phyloP scores from a whole-genome alignment of 306 rosid species.

The Castanea crenata region DNA sequence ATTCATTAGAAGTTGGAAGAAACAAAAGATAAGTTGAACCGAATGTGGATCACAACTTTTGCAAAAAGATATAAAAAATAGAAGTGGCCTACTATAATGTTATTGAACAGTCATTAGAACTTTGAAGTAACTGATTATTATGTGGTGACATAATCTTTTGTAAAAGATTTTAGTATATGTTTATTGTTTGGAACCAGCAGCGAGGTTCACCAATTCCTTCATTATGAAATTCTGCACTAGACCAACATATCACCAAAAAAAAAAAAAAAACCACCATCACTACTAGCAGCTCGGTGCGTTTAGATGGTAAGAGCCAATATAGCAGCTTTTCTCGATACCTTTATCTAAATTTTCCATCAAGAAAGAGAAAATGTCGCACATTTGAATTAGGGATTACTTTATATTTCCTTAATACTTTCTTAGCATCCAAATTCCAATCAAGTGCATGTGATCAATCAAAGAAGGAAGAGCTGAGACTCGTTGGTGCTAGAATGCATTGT shows the following conservation, averaged over 20 bases:
- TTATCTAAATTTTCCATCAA: background rate
- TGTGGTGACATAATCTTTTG: background rate
- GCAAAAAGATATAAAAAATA: background rate
- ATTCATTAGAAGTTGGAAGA: background rate
- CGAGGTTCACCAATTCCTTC: background rate
- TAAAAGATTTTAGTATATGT: background rate
- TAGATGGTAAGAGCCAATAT: background rate
- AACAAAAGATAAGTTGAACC: background rate
- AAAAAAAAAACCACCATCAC: background rate
- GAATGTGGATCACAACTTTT: background rate
- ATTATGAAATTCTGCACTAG: background rate
- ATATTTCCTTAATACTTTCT: background rate
- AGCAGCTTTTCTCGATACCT: background rate
- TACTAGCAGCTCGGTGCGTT: background rate
- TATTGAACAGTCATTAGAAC: background rate
- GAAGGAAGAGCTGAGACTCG: background rate
- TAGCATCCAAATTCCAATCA: background rate
- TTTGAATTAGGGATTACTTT: background rate
- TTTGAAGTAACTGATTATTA: background rate
- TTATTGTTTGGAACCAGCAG: background rate
- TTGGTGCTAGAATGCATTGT: background rate
- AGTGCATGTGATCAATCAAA: too few relatives aligned
- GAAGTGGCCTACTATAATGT: background rate
- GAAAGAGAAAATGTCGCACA: background rate
- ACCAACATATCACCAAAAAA: background rate